Conservation (phyloP, 768 basidiomycete species). For the Leucosporidium yakuticum region DNA sequence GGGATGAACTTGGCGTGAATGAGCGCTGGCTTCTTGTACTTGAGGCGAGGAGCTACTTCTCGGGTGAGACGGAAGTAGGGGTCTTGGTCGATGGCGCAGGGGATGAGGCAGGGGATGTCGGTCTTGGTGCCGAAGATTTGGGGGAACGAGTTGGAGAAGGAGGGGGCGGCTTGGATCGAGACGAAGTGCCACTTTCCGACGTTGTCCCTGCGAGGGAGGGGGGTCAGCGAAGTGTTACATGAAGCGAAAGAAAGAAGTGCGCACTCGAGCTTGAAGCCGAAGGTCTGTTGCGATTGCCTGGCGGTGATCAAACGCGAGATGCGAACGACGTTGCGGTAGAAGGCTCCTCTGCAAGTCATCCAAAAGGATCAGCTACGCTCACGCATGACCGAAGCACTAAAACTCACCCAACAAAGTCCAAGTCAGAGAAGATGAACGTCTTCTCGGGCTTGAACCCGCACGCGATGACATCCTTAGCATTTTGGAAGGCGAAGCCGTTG, state of each 20-base stretch:
- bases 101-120: slow-evolving; percentile 87
- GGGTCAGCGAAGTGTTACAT: background rate
- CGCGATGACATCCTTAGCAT: slow-evolving; percentile 94
- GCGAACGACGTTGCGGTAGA: slow-evolving; percentile 89
- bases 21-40: slow-evolving; percentile 88
- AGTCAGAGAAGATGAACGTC: slow-evolving; percentile 96
- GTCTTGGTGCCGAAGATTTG: slow-evolving; percentile 82
- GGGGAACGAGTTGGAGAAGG: slow-evolving; percentile 97
- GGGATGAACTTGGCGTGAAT: slow-evolving; percentile 98
- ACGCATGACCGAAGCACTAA: background rate
- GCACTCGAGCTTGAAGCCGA: slow-evolving; percentile 93
- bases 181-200: slow-evolving; percentile 97
- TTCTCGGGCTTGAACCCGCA: slow-evolving; percentile 84
- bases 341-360: slow-evolving; percentile 57
- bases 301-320: slow-evolving; percentile 89
- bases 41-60: slow-evolving; percentile 86
- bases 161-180: slow-evolving; percentile 88
- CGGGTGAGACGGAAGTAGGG: slow-evolving; percentile 97
- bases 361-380: background rate
- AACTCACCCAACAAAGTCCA: slow-evolving; percentile 65
- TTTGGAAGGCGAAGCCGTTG: slow-evolving; percentile 69
- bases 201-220: slow-evolving; percentile 63
- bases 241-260: slow-evolving; percentile 41
- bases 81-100: slow-evolving; percentile 90
- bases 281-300: slow-evolving; percentile 88